Evolutionary conservation across 306 rosid species (phyloP), one percentile per base, ranked within the genome.

Genomic region (Cucumis cinereus): DNA sequence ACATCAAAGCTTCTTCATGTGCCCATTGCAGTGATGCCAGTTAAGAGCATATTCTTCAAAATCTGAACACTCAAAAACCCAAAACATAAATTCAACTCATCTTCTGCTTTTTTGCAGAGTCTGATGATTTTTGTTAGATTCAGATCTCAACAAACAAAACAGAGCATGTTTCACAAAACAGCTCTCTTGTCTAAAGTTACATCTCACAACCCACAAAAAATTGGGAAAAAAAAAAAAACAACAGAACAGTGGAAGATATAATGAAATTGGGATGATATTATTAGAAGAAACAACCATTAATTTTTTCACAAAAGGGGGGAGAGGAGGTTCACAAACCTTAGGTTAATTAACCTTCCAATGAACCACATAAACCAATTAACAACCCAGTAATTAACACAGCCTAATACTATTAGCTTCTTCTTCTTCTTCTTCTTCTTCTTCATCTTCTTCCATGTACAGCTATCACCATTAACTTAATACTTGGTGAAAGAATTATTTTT

Each of bases 331-430:
- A 71, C 41, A 47, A 71, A 45, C 58, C 75, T 49, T 71, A 49
- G 75, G 75, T 70, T 45, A 23, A 70, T 47, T 47, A 81, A 73
- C 88, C 83, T 74, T 82, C 86, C 89, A 82, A 62, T 75, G 33
- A n/a, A 71, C 53, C 64, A 78, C 78, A 63, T 58, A 77, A 75
- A 80, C 66, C 78, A 60, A 71, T 71, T 7, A 24, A 38, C 17
- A 43, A 77, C 79, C 59, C 58, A 40, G 47, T 55, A 56, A 43
- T 62, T 35, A 79, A 67, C 30, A 69, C 14, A 50, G 20, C 41
- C 54, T 73, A 73, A 69, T 11, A 69, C 54, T 47, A 70, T 33
- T 20, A 60, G 75, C 59, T 61, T 61, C 74, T 58, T 58, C 71
- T 47, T 47, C 19, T 47, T 13, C 53, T 47, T 14, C 57, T 50